Base-by-base conservation (phyloP, 495 filamentous ascomycete species). In the Xylaria nigripes region DNA sequence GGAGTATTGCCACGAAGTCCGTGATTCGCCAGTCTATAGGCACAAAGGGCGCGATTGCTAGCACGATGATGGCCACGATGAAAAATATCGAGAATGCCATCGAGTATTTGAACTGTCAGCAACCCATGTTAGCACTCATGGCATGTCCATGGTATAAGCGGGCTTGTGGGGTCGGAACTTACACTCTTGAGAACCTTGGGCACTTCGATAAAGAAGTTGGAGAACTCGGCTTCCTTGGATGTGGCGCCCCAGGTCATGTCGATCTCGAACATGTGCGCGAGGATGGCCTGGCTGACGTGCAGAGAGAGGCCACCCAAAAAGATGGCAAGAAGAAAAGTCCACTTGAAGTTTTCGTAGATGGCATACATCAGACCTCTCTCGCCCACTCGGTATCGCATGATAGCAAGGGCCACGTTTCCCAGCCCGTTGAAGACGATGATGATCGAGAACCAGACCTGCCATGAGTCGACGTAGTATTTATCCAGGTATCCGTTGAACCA, bases 1-100 rank as follows among this genome's bases (percentile, higher is more conserved):
- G 86, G 29, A 89, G 67, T 54, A 90, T 89, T 32, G 86, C 86
- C n/a, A 88, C 86, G 56, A 90, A 88, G 63, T 87, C 84, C 30
- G 67, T 81, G 58, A 89, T 89, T 56, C 74, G 72, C 85, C 86
- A 90, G 55, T 74, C 73, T 49, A 79, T 71, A 2, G 85, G 85
- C 1, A 89, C 70, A 56, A 86, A 87, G 3, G 72, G 69, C 6
- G 72, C 81, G 6, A 70, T 70, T n/a, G 85, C 84, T 23, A 89
- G 68, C 48, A 87, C 69, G 54, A 89, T 70, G 77, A 90, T 89
- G 49, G 69, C 82, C 10, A 67, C 70, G 44, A 87, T 81, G 55
- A 81, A 80, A 30, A 81, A 15, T 23, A 80, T 56, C 12, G 83
- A 74, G 67, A 88, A 87, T 29, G 75, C 54, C 70, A 89, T 86